A percentile compares a stretch with the other conserved stretches of the same genome.
These are phyloP conservation scores for Cryptococcus maquisensis DNA, from an alignment of 1,284 basidiomycete species.

Conservation along the genomic window DNA sequence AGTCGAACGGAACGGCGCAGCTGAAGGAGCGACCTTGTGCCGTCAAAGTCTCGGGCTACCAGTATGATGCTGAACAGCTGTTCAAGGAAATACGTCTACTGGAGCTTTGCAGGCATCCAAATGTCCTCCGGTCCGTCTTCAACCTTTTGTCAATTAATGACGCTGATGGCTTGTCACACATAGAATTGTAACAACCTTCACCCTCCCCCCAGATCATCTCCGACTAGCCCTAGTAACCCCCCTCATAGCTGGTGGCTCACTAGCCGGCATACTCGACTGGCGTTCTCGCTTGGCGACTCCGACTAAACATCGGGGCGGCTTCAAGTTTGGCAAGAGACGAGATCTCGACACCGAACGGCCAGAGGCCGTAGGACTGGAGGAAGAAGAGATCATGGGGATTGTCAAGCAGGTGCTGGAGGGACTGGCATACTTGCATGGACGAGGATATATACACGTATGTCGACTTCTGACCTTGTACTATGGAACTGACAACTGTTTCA, in stretches of 20 bases:
- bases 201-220: slow-evolving; percentile 37
- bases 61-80: slow-evolving; percentile 32
- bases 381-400: slow-evolving; percentile 43
- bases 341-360: slow-evolving; percentile 1
- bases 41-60: slow-evolving; percentile 39
- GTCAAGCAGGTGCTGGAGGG: slow-evolving; percentile 81
- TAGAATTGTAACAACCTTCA: slow-evolving; percentile 41
- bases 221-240: slow-evolving; percentile 43
- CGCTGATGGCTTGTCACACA: neutral
- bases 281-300: slow-evolving; percentile 14
- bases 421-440: slow-evolving; percentile 80
- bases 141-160: neutral
- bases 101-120: slow-evolving; percentile 36
- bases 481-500: slow-evolving; percentile 10
- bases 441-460: slow-evolving; percentile 73
- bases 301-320: slow-evolving; percentile 6
- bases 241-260: slow-evolving; percentile 36
- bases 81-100: slow-evolving; percentile 35
- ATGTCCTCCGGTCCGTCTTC: slow-evolving; percentile 34
- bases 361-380: slow-evolving; percentile 19
- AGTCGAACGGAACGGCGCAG: neutral
- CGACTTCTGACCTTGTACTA: too few species aligned
- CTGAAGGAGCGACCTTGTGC: slow-evolving; percentile 22
- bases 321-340: slow-evolving; percentile 4
- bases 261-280: slow-evolving; percentile 40